Conservation (phyloP, 78 protist genomes). For the Mastigamoeba balamuthi region DNA sequence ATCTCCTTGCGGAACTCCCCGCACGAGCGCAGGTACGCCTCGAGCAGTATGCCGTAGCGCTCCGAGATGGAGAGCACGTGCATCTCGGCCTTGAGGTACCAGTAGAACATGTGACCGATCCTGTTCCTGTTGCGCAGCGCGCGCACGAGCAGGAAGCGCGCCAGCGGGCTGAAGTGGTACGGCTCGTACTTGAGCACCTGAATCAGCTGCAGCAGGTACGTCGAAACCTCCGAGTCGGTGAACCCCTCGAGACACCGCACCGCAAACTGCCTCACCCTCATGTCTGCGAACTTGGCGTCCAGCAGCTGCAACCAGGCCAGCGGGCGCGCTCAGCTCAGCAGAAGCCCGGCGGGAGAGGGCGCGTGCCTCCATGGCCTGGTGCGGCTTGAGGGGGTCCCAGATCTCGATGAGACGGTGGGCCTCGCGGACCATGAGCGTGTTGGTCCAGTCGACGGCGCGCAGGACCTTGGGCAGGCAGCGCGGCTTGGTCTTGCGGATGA, state of each 20-base stretch:
- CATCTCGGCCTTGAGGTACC: conserved; percentile 38
- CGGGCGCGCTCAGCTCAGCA: too few relatives aligned
- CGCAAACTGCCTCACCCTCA: conserved; percentile 61
- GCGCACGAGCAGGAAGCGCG: conserved; percentile 47
- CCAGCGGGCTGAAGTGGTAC: conserved; percentile 41
- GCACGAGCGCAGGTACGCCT: conserved; percentile 69
- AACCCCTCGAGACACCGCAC: conserved; percentile 53
- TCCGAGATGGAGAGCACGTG: conserved; percentile 61
- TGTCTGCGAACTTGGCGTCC: conserved; percentile 62
- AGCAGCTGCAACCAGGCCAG: conserved; percentile 63
- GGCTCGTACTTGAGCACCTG: conserved; percentile 78
- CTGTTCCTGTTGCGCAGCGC: conserved; percentile 30
- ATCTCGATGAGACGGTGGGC: neutral
- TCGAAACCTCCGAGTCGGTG: conserved; percentile 49
- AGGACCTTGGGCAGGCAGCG: neutral
- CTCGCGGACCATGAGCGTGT: neutral
- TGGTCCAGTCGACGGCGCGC: neutral
- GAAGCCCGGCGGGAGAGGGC: too few relatives aligned
- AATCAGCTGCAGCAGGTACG: conserved; percentile 70
- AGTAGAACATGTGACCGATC: conserved; percentile 59
- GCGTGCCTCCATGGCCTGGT: conserved; percentile 58
- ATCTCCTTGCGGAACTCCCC: conserved; percentile 48
- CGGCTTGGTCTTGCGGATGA: neutral
- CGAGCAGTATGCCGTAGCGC: conserved; percentile 76
- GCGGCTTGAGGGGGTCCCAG: conserved; percentile 44